Conservation (phyloP, 495 filamentous ascomycete species). For the Penicillium samsonianum region DNA sequence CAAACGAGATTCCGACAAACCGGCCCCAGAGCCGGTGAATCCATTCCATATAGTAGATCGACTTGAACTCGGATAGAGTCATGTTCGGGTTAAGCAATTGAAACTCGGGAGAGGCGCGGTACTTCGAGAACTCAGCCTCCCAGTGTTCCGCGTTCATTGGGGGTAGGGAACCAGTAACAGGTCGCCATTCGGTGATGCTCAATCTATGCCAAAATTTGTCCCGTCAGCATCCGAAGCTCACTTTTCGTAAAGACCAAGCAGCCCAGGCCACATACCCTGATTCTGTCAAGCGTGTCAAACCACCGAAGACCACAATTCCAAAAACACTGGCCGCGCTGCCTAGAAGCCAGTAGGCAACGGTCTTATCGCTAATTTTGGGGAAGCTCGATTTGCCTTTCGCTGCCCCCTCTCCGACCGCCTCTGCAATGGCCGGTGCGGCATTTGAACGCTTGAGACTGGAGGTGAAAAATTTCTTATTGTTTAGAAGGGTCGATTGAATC, state of each 20-base stretch:
- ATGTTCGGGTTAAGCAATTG: constrained; percentile 87
- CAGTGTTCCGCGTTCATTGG: constrained; percentile 75
- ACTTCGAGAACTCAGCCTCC: constrained; percentile 90
- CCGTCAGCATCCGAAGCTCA: constrained; percentile 21
- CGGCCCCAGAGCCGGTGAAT: constrained; percentile 94
- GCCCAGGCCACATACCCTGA: constrained; percentile 67
- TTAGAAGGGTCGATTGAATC: constrained; percentile 30
- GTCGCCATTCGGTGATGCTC: constrained; percentile 99
- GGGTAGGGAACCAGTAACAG: constrained; percentile 90
- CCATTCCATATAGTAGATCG: constrained; percentile 99
- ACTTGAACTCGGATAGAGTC: constrained; percentile 89
- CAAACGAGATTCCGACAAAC: constrained; percentile 84
- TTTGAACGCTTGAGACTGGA: constrained; percentile 28
- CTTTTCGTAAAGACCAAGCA: background rate
- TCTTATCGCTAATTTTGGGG: constrained; percentile 69
- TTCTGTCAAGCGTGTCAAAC: constrained; percentile 89
- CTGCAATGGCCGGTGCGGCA: constrained; percentile 26
- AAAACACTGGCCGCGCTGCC: constrained; percentile 91
- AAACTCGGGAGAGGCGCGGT: constrained; percentile 88
- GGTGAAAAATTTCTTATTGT: constrained; percentile 35
- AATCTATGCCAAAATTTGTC: constrained; percentile 56
- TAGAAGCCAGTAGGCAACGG: constrained; percentile 88
- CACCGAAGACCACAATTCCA: constrained; percentile 94
- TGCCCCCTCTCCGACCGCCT: constrained; percentile 24
- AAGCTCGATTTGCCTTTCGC: constrained; percentile 53